phyloP scores from a whole-genome alignment of 176 grass and related monocot genomes.

The Zea mays region DNA sequence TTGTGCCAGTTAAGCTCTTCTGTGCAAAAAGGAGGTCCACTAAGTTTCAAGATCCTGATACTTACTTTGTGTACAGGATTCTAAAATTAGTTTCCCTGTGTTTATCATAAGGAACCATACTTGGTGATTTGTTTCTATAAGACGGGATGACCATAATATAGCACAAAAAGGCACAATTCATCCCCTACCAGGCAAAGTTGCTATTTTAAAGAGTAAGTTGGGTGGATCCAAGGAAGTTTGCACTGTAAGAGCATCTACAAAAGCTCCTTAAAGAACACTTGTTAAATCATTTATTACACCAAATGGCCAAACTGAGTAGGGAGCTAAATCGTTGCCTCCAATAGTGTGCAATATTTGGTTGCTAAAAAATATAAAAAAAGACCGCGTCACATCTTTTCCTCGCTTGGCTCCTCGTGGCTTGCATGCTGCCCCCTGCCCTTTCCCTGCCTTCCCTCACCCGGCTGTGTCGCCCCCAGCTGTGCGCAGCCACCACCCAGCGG shows the following conservation, averaged over 20 bases:
- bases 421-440: too few relatives aligned
- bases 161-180: not conserved
- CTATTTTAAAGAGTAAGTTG: not conserved
- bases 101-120: not conserved
- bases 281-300: not conserved
- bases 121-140: not conserved
- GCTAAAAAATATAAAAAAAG: too few relatives aligned
- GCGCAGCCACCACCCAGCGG: too few relatives aligned
- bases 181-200: not conserved
- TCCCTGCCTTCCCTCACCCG: too few relatives aligned
- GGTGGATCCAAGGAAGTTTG: not conserved
- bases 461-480: too few relatives aligned
- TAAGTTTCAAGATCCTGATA: constrained; percentile 1
- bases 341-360: not conserved
- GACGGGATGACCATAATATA: not conserved
- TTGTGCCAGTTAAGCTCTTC: constrained; percentile 18
- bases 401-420: too few relatives aligned
- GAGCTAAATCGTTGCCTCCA: not conserved
- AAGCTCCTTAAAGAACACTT: not conserved
- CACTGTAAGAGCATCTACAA: not conserved
- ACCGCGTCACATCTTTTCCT: too few relatives aligned
- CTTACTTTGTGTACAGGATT: not conserved
- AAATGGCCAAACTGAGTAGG: not conserved
- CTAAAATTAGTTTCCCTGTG: not conserved
- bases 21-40: not conserved